phyloP scores from a whole-genome alignment of 345 rosid species.

The Noccaea bulbosa region DNA sequence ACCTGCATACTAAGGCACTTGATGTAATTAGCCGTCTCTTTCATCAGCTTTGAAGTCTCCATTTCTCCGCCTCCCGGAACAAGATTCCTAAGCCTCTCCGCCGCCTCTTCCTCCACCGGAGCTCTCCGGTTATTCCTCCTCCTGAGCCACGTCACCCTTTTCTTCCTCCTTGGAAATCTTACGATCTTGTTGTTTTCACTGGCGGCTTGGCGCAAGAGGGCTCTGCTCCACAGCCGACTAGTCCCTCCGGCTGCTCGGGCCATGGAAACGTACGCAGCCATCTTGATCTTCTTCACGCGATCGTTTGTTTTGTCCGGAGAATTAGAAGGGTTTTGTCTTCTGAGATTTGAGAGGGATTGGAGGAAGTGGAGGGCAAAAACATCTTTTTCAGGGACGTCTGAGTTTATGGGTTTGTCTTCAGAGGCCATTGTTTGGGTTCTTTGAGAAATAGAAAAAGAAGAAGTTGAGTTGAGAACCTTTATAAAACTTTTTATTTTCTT shows the following conservation, averaged over 20 bases:
- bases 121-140: constrained; percentile 18
- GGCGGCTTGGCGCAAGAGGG: constrained; percentile 36
- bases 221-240: constrained; percentile 39
- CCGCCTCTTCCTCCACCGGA: constrained; percentile 21
- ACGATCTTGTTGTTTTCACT: constrained; percentile 13
- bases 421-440: constrained; percentile 42
- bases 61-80: constrained; percentile 47
- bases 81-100: constrained; percentile 36
- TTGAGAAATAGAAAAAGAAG: background rate
- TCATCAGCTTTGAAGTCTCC: constrained; percentile 43
- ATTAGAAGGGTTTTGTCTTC: constrained; percentile 25
- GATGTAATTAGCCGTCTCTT: constrained; percentile 48
- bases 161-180: constrained; percentile 13
- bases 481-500: constrained; percentile 11
- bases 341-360: constrained; percentile 41
- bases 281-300: constrained; percentile 41
- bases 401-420: constrained; percentile 28
- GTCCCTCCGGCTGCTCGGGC: constrained; percentile 41
- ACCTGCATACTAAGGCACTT: constrained; percentile 47
- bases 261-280: constrained; percentile 47
- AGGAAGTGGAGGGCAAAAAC: constrained; percentile 41
- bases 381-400: constrained; percentile 39
- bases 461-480: constrained; percentile 39
- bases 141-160: constrained; percentile 31
- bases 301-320: constrained; percentile 19